These are phyloP conservation scores for Massospora cicadina DNA, from an alignment of 371 early-diverging fungal genomes.

Conservation along the genomic window DNA sequence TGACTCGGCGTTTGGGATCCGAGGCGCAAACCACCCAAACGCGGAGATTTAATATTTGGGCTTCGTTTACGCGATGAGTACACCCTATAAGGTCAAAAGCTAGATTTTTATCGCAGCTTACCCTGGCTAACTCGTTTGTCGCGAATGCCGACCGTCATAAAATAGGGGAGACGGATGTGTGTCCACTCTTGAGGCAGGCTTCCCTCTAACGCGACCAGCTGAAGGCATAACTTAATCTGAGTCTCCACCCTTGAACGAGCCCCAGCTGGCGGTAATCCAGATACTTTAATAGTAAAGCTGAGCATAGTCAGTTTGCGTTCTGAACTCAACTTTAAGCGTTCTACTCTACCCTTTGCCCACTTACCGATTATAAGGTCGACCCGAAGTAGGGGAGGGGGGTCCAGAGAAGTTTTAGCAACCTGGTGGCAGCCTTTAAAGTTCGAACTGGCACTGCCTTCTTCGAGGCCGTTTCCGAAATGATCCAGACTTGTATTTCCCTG, in stretches of 20 bases:
- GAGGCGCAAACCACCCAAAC: constrained; percentile 73
- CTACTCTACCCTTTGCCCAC: background rate
- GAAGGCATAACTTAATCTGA: constrained; percentile 77
- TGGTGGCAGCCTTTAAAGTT: background rate
- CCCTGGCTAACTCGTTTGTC: constrained; percentile 15
- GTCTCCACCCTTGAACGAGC: constrained; percentile 88
- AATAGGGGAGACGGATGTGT: constrained; percentile 66
- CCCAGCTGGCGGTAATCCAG: constrained; percentile 54
- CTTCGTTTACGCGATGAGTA: constrained; percentile 12
- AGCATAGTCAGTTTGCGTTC: no score
- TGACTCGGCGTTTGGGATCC: constrained; percentile 53
- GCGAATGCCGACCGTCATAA: constrained; percentile 62
- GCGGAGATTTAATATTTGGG: constrained; percentile 42
- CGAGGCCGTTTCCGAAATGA: background rate
- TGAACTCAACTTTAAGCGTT: background rate
- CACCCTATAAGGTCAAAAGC: background rate
- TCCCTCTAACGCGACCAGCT: constrained; percentile 58
- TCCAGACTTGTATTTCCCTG: no score
- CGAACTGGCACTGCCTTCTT: background rate
- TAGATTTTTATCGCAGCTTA: background rate
- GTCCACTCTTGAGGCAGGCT: constrained; percentile 66
- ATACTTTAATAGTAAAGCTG: background rate
- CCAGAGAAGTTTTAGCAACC: no score
- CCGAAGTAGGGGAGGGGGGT: background rate
- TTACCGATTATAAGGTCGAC: background rate